A percentile compares a stretch with the other conserved stretches of the same genome.
Evolutionary conservation across 148 eudicot species (phyloP).

Genomic region (Vaccinium myrtillus): DNA sequence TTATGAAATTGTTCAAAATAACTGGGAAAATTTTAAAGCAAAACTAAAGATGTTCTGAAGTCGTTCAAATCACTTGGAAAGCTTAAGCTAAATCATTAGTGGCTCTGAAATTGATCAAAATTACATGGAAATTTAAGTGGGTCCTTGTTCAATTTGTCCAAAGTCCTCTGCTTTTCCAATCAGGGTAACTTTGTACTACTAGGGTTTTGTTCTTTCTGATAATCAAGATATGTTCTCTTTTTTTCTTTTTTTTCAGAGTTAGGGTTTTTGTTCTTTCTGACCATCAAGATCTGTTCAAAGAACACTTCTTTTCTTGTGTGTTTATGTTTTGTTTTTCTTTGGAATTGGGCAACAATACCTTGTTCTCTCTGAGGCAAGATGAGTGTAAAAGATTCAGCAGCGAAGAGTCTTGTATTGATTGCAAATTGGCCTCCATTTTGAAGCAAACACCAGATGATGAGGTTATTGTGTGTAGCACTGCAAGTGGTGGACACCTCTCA

Average conservation of each 20-base stretch:
- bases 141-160: conserved; percentile 20
- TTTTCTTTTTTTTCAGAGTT: not conserved
- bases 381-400: conserved; percentile 75
- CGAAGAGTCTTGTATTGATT: conserved; percentile 38
- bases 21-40: not conserved
- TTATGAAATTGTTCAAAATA: conserved; percentile 4
- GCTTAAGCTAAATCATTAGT: not conserved
- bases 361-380: conserved; percentile 85
- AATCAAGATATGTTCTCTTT: not conserved
- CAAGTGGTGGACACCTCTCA: conserved; percentile 93
- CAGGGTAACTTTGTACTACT: conserved; percentile 7
- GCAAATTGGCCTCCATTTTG: conserved; percentile 73
- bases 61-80: not conserved
- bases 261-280: conserved; percentile 5
- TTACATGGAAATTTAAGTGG: not conserved
- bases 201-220: not conserved
- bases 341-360: conserved; percentile 56
- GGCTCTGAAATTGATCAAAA: not conserved
- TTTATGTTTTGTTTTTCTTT: not conserved
- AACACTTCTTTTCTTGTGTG: not conserved
- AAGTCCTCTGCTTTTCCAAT: conserved; percentile 7
- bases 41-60: not conserved
- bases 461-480: conserved; percentile 71
- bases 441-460: conserved; percentile 54
- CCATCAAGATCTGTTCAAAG: not conserved